A percentile compares a stretch with the other conserved stretches of the same genome.
These are phyloP conservation scores for Aspergillus cristatus DNA, from an alignment of 495 filamentous ascomycete species.

Conservation along the genomic window DNA sequence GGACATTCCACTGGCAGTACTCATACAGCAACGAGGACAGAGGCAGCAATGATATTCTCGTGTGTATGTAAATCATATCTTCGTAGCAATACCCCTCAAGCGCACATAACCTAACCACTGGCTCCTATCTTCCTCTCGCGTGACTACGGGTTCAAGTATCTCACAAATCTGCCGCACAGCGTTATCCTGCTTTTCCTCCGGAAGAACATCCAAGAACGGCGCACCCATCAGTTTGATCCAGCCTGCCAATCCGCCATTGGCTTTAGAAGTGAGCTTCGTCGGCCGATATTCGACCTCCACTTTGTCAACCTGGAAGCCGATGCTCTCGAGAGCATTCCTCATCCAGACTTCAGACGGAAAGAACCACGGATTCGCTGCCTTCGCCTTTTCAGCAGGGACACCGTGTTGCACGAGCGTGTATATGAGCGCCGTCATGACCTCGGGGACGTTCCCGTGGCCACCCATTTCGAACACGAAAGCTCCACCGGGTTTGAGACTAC, in stretches of 20 bases:
- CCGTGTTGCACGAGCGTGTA: conserved; percentile 43
- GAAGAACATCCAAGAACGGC: conserved; percentile 45
- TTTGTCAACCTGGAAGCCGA: conserved; percentile 52
- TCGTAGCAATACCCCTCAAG: conserved; percentile 54
- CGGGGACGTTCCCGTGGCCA: conserved; percentile 59
- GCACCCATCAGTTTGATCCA: conserved; percentile 62
- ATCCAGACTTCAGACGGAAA: conserved; percentile 57
- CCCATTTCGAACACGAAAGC: conserved; percentile 65
- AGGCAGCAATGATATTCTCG: not conserved
- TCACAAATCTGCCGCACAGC: conserved; percentile 47
- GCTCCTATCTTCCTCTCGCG: conserved; percentile 45
- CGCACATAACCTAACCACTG: conserved; percentile 63
- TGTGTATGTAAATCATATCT: conserved; percentile 37
- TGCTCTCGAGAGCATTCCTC: conserved; percentile 38
- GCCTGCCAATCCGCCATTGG: conserved; percentile 53
- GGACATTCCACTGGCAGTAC: conserved; percentile 59
- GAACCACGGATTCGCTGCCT: conserved; percentile 57
- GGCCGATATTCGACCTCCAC: conserved; percentile 59
- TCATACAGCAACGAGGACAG: conserved; percentile 22
- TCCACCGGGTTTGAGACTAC: conserved; percentile 48
- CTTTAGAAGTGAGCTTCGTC: conserved; percentile 44
- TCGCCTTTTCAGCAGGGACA: conserved; percentile 36
- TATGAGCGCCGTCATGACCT: conserved; percentile 52
- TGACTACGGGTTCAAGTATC: conserved; percentile 44
- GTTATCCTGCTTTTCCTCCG: conserved; percentile 40